Evolutionary conservation across 2,329 filamentous ascomycete species (phyloP), one percentile per base, ranked within the genome.

Genomic region (Tothia fuscella): DNA sequence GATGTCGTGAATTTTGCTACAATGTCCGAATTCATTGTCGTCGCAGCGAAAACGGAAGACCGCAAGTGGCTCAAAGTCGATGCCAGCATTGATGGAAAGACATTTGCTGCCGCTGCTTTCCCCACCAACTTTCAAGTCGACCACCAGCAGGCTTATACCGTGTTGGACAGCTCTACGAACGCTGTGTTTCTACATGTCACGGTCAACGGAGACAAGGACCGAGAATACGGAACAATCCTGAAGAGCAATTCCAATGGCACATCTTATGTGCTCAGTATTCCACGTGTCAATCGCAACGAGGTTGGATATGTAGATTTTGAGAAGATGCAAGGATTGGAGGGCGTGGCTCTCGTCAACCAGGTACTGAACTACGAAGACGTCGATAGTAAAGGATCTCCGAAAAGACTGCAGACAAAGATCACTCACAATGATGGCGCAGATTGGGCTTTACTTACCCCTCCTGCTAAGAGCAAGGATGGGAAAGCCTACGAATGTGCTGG

Each of bases 171-270:
- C 61, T 91, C 86, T 2, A 94, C 87, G 1, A 89, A 96, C 59
- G 83, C 91, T 1, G 74, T 98, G 45, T 96, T 96, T 63, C 65
- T 98, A 44, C 93, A 96, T 55, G 89, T 96, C 35, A 87, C 82
- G 1, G 84, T 85, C 30, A 80, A 82, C 52, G 72, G 71, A 30
- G 66, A 67, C 3, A 57, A 68, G 38, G 80, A 76, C 14, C 75
- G 73, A 38, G 75, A 82, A 46, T 87, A 83, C 52, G 91, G 91
- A 28, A 81, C 82, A 19, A 85, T 98, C 51, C 77, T 98, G 62
- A 98, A 96, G 74, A 95, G 87, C 56, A 98, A 98, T 66, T 95
- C 87, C 53, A 96, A 98, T 56, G 91, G 91, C 41, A 98, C 91
- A 1, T 91, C 83, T 2, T 98, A 95, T 54, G 84, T 94, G 10